Percentiles rank a stretch among this genome's conserved stretches.
These are phyloP conservation scores for Biscogniauxia marginata DNA, from an alignment of 2,329 filamentous ascomycete genomes.

Conservation along the genomic window DNA sequence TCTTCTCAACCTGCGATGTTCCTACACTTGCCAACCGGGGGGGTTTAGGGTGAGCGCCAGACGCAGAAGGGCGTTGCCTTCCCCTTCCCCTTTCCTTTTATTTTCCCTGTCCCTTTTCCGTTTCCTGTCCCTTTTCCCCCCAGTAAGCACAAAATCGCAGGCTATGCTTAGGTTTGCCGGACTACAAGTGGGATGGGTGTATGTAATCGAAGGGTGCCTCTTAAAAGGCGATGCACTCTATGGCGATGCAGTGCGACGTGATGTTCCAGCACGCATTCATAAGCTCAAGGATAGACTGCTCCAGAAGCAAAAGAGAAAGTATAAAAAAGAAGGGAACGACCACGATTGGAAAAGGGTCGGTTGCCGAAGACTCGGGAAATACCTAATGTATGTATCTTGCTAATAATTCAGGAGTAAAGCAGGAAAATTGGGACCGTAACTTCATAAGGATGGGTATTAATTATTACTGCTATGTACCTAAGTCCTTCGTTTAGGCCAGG, in stretches of 20 bases:
- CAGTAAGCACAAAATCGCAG: too few relatives aligned
- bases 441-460: conserved; percentile 2
- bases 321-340: neutral
- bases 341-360: neutral
- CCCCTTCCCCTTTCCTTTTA: conserved; percentile 6
- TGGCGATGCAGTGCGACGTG: neutral
- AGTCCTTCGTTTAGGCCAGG: neutral
- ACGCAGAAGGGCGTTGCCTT: conserved; percentile 13
- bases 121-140: neutral
- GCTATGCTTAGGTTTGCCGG: too few relatives aligned
- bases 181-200: too few relatives aligned
- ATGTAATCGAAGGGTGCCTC: neutral
- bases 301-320: neutral
- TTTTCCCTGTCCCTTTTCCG: neutral
- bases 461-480: neutral
- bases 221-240: neutral
- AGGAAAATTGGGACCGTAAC: conserved; percentile 1
- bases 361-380: neutral
- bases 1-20: neutral
- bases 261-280: neutral
- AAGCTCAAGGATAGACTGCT: neutral
- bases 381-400: neutral
- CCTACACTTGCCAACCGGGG: conserved; percentile 5
- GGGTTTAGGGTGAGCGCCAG: conserved; percentile 8
- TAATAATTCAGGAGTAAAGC: conserved; percentile 1